Percentiles rank a stretch among this genome's conserved stretches.
phyloP scores from a whole-genome alignment of 441 rosid genomes.

The Daphne laureola region DNA sequence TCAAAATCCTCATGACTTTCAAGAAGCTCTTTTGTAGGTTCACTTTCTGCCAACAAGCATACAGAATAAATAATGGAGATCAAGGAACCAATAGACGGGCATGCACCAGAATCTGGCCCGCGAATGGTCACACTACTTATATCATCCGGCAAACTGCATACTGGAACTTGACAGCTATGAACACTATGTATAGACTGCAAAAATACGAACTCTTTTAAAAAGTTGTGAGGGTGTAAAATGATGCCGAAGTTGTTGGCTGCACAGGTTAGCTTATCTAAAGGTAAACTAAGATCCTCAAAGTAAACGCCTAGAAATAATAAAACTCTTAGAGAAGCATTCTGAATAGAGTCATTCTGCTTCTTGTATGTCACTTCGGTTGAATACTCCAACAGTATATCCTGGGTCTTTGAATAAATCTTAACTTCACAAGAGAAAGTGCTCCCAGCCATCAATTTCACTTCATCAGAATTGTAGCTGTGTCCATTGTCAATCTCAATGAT shows the following conservation, averaged over 20 bases:
- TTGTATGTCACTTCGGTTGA: constrained; percentile 49
- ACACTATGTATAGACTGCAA: constrained; percentile 24
- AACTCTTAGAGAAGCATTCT: constrained; percentile 67
- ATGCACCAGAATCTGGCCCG: constrained; percentile 58
- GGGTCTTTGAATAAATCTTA: constrained; percentile 58
- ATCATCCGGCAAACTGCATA: constrained; percentile 23
- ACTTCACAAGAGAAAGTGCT: constrained; percentile 53
- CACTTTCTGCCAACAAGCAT: constrained; percentile 36
- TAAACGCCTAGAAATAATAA: constrained; percentile 66
- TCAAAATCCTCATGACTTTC: constrained; percentile 79
- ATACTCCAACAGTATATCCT: constrained; percentile 60
- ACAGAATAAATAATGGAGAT: constrained; percentile 55
- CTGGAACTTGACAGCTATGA: constrained; percentile 16
- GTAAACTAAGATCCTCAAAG: constrained; percentile 39
- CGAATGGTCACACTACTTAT: constrained; percentile 23
- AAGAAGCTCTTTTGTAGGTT: constrained; percentile 50
- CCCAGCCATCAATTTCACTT: constrained; percentile 23
- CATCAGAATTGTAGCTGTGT: constrained; percentile 22
- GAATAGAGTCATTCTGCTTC: constrained; percentile 69
- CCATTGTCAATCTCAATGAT: constrained; percentile 25
- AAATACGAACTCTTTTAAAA: constrained; percentile 34
- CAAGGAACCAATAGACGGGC: constrained; percentile 52
- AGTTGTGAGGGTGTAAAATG: constrained; percentile 26
- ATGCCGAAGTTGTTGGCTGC: constrained; percentile 35
- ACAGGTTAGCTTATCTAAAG: constrained; percentile 32